These are phyloP conservation scores for Candida tammaniensis DNA, from an alignment of 805 yeast genomes.

Conservation along the genomic window DNA sequence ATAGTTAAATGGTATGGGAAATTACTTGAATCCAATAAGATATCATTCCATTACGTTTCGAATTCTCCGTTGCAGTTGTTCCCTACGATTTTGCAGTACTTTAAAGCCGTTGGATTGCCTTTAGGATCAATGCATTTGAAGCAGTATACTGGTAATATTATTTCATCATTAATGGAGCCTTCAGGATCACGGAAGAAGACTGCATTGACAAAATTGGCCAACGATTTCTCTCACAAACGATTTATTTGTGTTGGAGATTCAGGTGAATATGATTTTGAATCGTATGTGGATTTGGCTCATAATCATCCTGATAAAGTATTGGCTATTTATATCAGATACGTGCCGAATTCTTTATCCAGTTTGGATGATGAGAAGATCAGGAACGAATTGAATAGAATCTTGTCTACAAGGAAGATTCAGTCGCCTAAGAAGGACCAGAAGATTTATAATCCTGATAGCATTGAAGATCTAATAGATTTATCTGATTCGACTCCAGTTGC, in stretches of 20 bases:
- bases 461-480: constrained; percentile 36
- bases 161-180: constrained; percentile 83
- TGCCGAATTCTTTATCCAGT: constrained; percentile 65
- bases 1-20: constrained; percentile 69
- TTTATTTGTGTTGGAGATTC: constrained; percentile 92
- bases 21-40: constrained; percentile 42
- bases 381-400: constrained; percentile 26
- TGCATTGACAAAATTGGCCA: constrained; percentile 58
- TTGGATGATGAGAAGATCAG: constrained; percentile 38
- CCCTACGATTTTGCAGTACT: constrained; percentile 55
- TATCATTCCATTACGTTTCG: constrained; percentile 88
- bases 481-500: constrained; percentile 20
- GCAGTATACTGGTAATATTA: constrained; percentile 79
- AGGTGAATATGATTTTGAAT: constrained; percentile 93
- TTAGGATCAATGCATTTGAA: constrained; percentile 81
- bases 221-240: constrained; percentile 72
- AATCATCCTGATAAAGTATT: constrained; percentile 59
- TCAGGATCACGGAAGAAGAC: constrained; percentile 75
- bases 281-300: constrained; percentile 70
- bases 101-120: constrained; percentile 60
- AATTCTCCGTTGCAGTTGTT: constrained; percentile 93
- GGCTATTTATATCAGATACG: constrained; percentile 80
- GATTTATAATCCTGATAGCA: constrained; percentile 9
- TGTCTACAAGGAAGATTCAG: constrained; percentile 4
- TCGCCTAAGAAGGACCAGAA: constrained; percentile 9